phyloP scores from a whole-genome alignment of 345 rosid genomes.

The Euphorbia tirucalli region DNA sequence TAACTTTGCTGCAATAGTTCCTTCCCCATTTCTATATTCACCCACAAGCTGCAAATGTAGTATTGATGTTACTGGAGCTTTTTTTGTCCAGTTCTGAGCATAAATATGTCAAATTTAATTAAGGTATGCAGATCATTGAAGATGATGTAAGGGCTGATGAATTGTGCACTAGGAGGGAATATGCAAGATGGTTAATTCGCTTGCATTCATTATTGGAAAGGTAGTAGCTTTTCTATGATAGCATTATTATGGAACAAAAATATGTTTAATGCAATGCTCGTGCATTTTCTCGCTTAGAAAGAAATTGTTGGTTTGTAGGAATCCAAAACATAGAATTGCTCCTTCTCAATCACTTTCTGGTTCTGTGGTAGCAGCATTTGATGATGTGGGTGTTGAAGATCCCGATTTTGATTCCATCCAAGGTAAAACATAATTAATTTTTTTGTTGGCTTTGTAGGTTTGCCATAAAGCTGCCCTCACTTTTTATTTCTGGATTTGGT shows the following conservation, averaged over 20 bases:
- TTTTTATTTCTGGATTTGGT: slow-evolving; percentile 18
- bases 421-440: slow-evolving; percentile 35
- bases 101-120: slow-evolving; percentile 31
- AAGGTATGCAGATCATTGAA: slow-evolving; percentile 70
- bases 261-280: slow-evolving; percentile 3
- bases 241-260: not conserved
- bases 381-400: slow-evolving; percentile 59
- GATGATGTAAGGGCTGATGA: slow-evolving; percentile 54
- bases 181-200: slow-evolving; percentile 77
- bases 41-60: not conserved
- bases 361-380: slow-evolving; percentile 57
- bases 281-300: slow-evolving; percentile 18
- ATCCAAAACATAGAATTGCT: slow-evolving; percentile 61
- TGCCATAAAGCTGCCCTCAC: not conserved
- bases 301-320: slow-evolving; percentile 39
- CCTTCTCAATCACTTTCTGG: slow-evolving; percentile 64
- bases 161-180: slow-evolving; percentile 83
- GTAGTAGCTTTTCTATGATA: slow-evolving; percentile 31
- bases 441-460: slow-evolving; percentile 7
- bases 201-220: slow-evolving; percentile 66
- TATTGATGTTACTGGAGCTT: slow-evolving; percentile 14
- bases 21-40: not conserved
- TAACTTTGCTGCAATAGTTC: not conserved
- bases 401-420: slow-evolving; percentile 67
- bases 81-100: slow-evolving; percentile 48